Evolutionary conservation across 1,284 basidiomycete genomes (phyloP).

Genomic region (Vanrija pseudolonga): DNA sequence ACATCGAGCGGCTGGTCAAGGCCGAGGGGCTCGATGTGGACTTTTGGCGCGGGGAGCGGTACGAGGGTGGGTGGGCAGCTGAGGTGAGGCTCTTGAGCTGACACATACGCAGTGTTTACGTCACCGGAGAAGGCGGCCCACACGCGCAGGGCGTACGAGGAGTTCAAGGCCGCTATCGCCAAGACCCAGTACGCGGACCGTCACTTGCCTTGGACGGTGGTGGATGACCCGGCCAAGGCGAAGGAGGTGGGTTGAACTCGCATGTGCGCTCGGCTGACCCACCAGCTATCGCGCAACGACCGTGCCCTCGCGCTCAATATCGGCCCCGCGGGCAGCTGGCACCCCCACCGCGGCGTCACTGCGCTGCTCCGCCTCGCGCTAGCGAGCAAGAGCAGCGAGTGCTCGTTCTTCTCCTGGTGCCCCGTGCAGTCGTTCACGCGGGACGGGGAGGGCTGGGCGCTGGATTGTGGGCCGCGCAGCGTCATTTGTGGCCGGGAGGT

Average conservation of each 20-base stretch:
- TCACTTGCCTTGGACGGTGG: not conserved
- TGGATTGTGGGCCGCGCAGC: conserved; percentile 24
- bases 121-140: no score
- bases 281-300: not conserved
- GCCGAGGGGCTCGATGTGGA: conserved; percentile 27
- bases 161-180: no score
- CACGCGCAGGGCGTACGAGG: no score
- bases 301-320: not conserved
- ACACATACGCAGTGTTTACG: no score
- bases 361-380: not conserved
- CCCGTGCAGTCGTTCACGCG: conserved; percentile 12
- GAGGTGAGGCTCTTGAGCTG: no score
- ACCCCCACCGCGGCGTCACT: not conserved
- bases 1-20: conserved; percentile 57
- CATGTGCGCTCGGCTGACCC: no score
- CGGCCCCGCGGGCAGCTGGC: not conserved
- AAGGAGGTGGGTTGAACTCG: not conserved
- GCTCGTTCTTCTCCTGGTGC: conserved; percentile 19
- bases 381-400: not conserved
- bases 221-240: not conserved
- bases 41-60: conserved; percentile 22
- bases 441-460: not conserved
- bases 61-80: conserved; percentile 12
- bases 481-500: conserved; percentile 24
- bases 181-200: no score